These are phyloP conservation scores for Trypanosoma platydactyli DNA, from an alignment of 208 protist genomes.

Conservation along the genomic window DNA sequence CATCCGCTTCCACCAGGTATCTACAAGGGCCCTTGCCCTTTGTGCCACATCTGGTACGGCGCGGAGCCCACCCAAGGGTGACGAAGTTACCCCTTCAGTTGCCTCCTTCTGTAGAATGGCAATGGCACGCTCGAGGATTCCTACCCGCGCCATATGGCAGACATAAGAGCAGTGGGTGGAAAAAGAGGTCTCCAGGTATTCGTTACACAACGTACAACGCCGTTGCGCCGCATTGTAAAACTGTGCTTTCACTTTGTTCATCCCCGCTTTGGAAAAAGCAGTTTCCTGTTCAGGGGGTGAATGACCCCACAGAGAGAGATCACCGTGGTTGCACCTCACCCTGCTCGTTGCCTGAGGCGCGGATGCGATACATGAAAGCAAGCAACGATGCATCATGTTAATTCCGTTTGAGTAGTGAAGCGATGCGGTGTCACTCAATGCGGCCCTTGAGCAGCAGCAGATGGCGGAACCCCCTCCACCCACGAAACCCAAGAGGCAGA, in stretches of 20 bases:
- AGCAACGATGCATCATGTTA: neutral
- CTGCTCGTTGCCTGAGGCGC: neutral
- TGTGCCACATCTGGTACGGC: neutral
- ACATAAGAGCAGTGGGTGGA: conserved; percentile 35
- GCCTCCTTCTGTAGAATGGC: conserved; percentile 30
- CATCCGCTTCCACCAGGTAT: conserved; percentile 53
- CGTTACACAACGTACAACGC: conserved; percentile 45
- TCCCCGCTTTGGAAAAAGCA: conserved; percentile 13
- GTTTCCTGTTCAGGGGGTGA: conserved; percentile 10
- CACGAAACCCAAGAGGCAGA: no score
- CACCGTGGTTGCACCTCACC: conserved; percentile 12
- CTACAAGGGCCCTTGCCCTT: conserved; percentile 31
- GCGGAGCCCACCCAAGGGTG: neutral
- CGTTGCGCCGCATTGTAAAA: conserved; percentile 39
- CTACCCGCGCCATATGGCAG: conserved; percentile 53
- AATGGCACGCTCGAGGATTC: conserved; percentile 52
- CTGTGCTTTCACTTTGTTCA: conserved; percentile 10
- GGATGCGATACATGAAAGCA: neutral
- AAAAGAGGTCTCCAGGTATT: conserved; percentile 35
- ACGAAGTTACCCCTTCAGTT: neutral
- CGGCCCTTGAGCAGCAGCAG: no score
- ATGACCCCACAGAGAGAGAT: conserved; percentile 20
- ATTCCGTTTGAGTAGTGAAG: neutral
- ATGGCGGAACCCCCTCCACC: no score
- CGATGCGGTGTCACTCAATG: no score